phyloP scores from a whole-genome alignment of 805 yeast species.

The Millerozyma acaciae region DNA sequence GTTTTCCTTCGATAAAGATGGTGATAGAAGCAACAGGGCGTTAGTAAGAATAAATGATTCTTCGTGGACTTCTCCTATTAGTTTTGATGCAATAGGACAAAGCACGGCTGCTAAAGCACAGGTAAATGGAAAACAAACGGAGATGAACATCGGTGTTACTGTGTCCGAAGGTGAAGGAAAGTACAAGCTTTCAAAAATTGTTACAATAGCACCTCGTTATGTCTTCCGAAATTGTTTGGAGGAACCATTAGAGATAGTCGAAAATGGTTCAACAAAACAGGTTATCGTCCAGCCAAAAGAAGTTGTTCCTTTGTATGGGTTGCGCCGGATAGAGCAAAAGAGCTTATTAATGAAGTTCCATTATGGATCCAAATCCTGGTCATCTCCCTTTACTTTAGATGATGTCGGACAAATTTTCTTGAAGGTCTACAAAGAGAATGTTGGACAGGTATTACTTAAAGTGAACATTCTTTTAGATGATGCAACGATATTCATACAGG shows the following conservation, averaged over 20 bases:
- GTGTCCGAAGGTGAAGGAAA: constrained; percentile 83
- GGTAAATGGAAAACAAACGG: constrained; percentile 47
- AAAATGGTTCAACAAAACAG: constrained; percentile 59
- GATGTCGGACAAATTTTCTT: constrained; percentile 81
- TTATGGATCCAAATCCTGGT: constrained; percentile 64
- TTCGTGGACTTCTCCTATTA: constrained; percentile 64
- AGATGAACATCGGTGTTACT: constrained; percentile 70
- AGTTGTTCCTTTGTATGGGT: constrained; percentile 57
- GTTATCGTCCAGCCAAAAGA: constrained; percentile 44
- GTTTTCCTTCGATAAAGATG: constrained; percentile 74
- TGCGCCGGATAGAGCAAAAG: constrained; percentile 54
- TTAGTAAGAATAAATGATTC: constrained; percentile 64
- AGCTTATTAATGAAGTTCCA: constrained; percentile 58
- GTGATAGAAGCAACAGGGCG: constrained; percentile 63
- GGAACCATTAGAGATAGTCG: constrained; percentile 56
- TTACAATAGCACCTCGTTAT: constrained; percentile 80
- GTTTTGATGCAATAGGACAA: constrained; percentile 91
- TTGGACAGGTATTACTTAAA: constrained; percentile 67
- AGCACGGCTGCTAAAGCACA: constrained; percentile 50
- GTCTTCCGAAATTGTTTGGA: constrained; percentile 61
- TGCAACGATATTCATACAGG: constrained; percentile 74
- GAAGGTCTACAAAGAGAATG: constrained; percentile 59
- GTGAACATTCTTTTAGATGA: constrained; percentile 74
- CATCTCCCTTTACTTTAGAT: constrained; percentile 80
- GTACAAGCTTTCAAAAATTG: constrained; percentile 70